Base-by-base conservation (phyloP, 495 filamentous ascomycete genomes). In the Chaetomidium leptoderma region DNA sequence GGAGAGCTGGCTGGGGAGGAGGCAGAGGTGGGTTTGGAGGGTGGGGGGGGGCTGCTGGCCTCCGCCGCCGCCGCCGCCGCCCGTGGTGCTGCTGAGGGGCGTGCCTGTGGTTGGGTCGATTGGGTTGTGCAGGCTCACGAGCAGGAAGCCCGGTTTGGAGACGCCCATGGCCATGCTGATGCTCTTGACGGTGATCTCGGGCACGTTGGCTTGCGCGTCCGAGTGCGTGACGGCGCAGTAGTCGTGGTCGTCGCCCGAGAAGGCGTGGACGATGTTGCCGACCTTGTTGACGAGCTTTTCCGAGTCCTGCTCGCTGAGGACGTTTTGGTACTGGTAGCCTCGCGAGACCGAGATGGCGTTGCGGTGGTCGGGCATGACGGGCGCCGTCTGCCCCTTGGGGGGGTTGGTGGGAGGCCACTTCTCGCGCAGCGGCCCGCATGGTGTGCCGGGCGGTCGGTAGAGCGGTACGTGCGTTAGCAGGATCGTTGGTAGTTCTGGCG, bases 151-250 rank as follows among this genome's bases (percentile, higher is more conserved):
- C 0, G 95, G 95, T 27, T 81, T 83, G 0, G 87, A 81, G 23
- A 99, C 88, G n/a, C 95, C 92, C 93, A 97, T 97, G 6, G 91
- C 90, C 90, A 90, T 96, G 60, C 84, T 91, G 37, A 95, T 77
- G 61, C 84, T 89, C 72, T 99, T 99, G 55, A 97, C 91, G 0
- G 95, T 97, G 61, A 97, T 92, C 64, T 99, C 95, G 26, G 78
- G 81, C 1, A 92, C 86, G 40, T 80, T 81, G 6, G 76, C 76
- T 56, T 81, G 79, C 17, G 80, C 72, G 10, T 77, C 81, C 57
- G 85, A 79, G 67, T 99, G 95, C 2, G 81, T 72, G 24, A 97
- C 72, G 54, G 96, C 91, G 72, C 95, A 99, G 73, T 97, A 96
- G 71, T 99, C 95, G 72, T 99, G 95, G 70, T 99, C 95, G 64